Base-by-base conservation (phyloP, 768 basidiomycete species). In the Phaffia tasmanica region DNA sequence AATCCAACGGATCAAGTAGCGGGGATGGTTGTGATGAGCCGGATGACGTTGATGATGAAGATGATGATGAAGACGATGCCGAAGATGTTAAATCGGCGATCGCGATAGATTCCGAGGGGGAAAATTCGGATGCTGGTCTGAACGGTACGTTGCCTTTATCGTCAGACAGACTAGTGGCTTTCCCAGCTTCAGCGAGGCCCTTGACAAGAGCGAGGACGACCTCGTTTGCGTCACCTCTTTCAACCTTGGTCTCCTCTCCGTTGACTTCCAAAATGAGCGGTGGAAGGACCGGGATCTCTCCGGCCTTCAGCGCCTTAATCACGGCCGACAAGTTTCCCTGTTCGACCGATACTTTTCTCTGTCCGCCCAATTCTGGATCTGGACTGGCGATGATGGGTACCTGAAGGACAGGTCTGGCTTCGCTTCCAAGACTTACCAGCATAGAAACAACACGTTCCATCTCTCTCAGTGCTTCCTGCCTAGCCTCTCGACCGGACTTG, bases 211-310 rank as follows among this genome's bases (percentile, higher is more conserved):
- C 91, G 8, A 84, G 85, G 57, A 99, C 81, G 51, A 94, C 86
- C 76, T 90, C 86, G 77, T 98, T 88, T 27, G 90, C 83, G 68
- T 87, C 84, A 55, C 95, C 81, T 64, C 92, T 85, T 30, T 87
- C 83, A 16, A 88, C 62, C 88, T 85, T 73, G 87, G 92, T 73
- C 85, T 86, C 0, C 14, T 32, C 56, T 42, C 60, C 53, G 16
- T 30, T 49, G 19, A 51, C 19, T 75, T 98, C 92, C 47, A 97
- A 81, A 1, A 92, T 92, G 63, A 99, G 84, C 2, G 95, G 93
- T 19, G 92, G 81, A 56, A 98, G 84, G 27, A 99, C 92, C 7
- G 95, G 95, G 63, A 99, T 97, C 78, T 98, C 95, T 18, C 94
- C 91, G 2, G 90, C 85, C 63, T 84, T 83, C 70, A 99, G 83